Base-by-base conservation (phyloP, 208 protist species). In the Trypanosoma lewisi region DNA sequence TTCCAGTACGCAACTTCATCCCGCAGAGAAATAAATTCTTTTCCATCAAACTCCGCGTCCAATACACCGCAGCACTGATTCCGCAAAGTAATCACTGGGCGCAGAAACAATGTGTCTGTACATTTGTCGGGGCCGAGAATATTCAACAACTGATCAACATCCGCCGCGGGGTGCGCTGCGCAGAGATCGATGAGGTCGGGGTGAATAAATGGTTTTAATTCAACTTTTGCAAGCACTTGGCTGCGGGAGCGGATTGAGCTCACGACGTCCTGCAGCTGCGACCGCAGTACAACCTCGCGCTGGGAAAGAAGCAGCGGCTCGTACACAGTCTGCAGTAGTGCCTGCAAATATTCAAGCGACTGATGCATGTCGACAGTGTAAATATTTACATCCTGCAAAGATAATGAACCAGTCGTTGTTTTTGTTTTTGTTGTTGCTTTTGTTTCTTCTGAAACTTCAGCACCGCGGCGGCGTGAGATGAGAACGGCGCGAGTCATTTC, bases 1-100 rank as follows among this genome's bases (percentile, higher is more conserved):
- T 82, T 72, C 86, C 87, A 96, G 67, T 93, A 91, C 25, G 64
- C 63, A 11, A 93, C 69, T 44, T 83, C 77, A 30, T 85, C 78
- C 50, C 82, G 76, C 41, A 83, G 21, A 59, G 19, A 66, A 17
- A 25, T n/a, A 50, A 57, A 45, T 37, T 62, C 51, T 34, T 25
- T 59, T 27, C 55, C 50, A 30, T 70, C 19, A 49, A 67, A 66
- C 34, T 64, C 63, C 57, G 67, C 25, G 4, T 77, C 68, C 11
- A 95, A 73, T 11, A 80, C 77, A 39, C 61, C 57, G 36, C 48
- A 68, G 72, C 89, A 93, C 23, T 68, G 65, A 52, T 87, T 88
- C 23, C 89, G 75, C 39, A 83, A 70, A 64, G 82, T 62, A 44
- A 89, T 62, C 2, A 93, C 78, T 17, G 78, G 75, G 9, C 74